Base-by-base conservation (phyloP, 2,329 filamentous ascomycete genomes). In the Fusarium dlaminii region DNA sequence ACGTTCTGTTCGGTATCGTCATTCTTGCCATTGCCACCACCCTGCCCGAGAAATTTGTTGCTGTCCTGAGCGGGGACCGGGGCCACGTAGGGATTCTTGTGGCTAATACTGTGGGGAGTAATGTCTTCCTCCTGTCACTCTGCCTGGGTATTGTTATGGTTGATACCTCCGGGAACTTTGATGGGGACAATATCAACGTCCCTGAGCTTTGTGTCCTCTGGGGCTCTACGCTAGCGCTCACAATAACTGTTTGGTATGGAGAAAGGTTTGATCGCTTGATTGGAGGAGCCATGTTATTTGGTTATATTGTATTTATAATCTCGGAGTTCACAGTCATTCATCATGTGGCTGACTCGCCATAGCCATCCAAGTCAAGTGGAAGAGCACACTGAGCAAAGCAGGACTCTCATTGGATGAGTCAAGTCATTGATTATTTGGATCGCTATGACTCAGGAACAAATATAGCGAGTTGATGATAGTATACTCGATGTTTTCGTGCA, bases 291-390 rank as follows among this genome's bases (percentile, higher is more conserved):
- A 60, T 60, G 57, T 6, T 54, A 18, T 1, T 27, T 5, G 22
- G 17, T 6, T 60, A 60, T 6, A 1, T 54, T 24, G 3, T 12
- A 1, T 54, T 60, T 17, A 32, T 60, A 13, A 4, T 22, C 5
- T 18, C 2, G 27, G 57, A 60, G 45, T 27, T 54, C 39, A 40
- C 45, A 10, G 6, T 39, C 27, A 27, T 52, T 2, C 15, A 18
- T 3, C 15, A 12, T 7, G 2, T 1, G 1, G 22, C 2, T 7
- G 8, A 37, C 3, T 13, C 5, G 2, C 22, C 2, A 15, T 30
- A n/a, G 24, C 3, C 2, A 2, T 14, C 7, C 3, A 8, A 18
- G 12, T 18, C 4, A 17, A 45, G 0, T 8, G 3, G 2, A 29
- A 27, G 13, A 5, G 8, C 13, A n/a, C 9, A 0, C 5, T 45